Base-by-base conservation (phyloP, 352 stramenopile genomes). In the Globisporangium cystogenes region DNA sequence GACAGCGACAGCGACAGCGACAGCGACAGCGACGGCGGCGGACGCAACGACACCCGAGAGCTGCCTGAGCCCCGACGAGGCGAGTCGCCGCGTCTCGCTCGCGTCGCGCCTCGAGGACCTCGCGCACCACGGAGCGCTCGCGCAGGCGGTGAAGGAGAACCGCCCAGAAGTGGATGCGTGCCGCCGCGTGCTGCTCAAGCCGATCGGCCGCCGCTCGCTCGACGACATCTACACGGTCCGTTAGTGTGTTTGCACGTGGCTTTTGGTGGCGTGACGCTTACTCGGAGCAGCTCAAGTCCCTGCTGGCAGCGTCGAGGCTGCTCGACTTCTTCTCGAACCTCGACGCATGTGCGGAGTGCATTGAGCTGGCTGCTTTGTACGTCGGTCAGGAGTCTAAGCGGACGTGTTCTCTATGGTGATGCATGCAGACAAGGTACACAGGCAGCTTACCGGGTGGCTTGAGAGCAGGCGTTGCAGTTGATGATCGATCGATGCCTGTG, bases 281-380 rank as follows among this genome's bases (percentile, higher is more conserved):
- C 26, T n/a, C 16, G 46, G 26, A 16, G 16, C 59, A 91, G 82
- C 74, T 92, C 27, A 93, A 93, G 55, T 77, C 81, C 29, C 64
- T 90, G 29, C 74, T 93, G 24, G 66, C 59, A 12, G 73, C 73
- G 43, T 87, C 82, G 46, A 88, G 87, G 44, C 60, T 93, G 29
- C 77, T 89, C 55, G 69, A 88, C 39, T 90, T 90, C 59, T 93
- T 90, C 59, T 72, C 77, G 45, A 87, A 90, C 48, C 60, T 93
- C 21, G 82, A 93, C 49, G 72, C 76, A 40, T 87, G 77, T 90
- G 56, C 41, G 76, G 3, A 23, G 20, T 23, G 39, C 6, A 4
- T 7, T 24, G 37, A 43, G 15, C 39, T 26, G 16, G n/a, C 2
- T 44, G 39, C n/a, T n/a, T n/a, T 24, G 14, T 44, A 4, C 7